Base-by-base conservation (phyloP, 441 rosid genomes). In the Adansonia madagascariensis region DNA sequence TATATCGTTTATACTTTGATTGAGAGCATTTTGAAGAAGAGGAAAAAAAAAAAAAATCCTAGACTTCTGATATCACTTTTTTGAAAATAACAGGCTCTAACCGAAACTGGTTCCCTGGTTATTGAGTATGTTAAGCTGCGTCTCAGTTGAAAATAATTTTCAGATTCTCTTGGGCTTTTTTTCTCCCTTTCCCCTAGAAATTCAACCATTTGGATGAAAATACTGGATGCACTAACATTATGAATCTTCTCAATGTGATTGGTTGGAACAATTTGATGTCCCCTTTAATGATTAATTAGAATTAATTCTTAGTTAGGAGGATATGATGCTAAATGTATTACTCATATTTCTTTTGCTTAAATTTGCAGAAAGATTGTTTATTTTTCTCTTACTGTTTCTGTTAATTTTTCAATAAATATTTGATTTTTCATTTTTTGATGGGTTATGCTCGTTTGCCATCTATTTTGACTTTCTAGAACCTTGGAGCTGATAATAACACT, bases 391-490 rank as follows among this genome's bases (percentile, higher is more conserved):
- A 24, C 59, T 24, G 41, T 46, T 68, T 68, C 0, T 49, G 10
- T 3, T 47, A 47, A 24, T 22, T 46, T 68, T 68, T 22, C 39
- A 68, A 47, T 46, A 12, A 4, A 17, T 44, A 15, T 65, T 20
- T 31, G 55, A 14, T 27, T 15, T 61, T 57, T 69, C 41, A 59
- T 10, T 39, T 20, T 50, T n/a, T 47, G 52, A 17, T n/a, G 8
- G 18, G 24, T 14, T 8, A 0, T 35, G 41, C 61, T 60, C 20
- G 61, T 59, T 60, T 22, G 12, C 17, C 20, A 46, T 74, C 31
- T 75, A 56, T 60, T 63, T 79, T 49, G 73, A 17, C 59, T 60
- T 15, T 67, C 22, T 27, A 55, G 49, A 27, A 39, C 49, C 80
- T 27, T 44, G 68, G 47, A 57, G 35, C 72, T 52, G 39, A 74